A percentile compares a stretch with the other conserved stretches of the same genome.
Conservation (phyloP, 164 flowering plant species). For the Sedum album region DNA sequence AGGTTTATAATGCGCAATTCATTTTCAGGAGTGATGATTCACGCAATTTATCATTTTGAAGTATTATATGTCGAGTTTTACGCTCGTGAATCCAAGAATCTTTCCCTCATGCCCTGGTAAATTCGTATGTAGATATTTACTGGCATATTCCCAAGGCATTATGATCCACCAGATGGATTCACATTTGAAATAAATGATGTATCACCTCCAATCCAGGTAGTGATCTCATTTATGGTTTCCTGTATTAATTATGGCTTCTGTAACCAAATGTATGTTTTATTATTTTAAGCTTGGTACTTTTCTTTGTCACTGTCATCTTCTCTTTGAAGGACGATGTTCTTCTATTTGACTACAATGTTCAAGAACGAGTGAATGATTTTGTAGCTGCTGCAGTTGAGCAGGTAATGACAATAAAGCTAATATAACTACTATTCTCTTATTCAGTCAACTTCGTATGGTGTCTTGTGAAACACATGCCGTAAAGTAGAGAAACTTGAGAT, state of each 20-base stretch:
- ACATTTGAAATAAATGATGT: conserved; percentile 49
- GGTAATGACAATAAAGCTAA: conserved; percentile 28
- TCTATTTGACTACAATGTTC: conserved; percentile 89
- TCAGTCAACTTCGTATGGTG: neutral
- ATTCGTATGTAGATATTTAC: conserved; percentile 36
- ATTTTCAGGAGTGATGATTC: neutral
- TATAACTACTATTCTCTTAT: neutral
- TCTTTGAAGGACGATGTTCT: conserved; percentile 45
- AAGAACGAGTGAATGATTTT: conserved; percentile 83
- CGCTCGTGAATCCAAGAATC: neutral
- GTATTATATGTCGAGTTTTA: neutral
- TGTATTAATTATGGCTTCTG: neutral
- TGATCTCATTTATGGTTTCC: neutral
- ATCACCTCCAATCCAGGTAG: conserved; percentile 47
- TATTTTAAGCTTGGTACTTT: conserved; percentile 3
- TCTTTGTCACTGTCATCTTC: conserved; percentile 9
- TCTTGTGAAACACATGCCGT: no score
- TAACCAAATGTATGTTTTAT: neutral
- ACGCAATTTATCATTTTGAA: neutral
- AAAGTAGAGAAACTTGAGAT: no score
- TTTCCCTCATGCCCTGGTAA: neutral
- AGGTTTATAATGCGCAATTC: conserved; percentile 21
- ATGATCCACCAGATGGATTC: conserved; percentile 59
- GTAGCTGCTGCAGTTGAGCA: conserved; percentile 78
- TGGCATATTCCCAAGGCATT: conserved; percentile 47